These are phyloP conservation scores for Primulina huaijiensis DNA, from an alignment of 257 asterid genomes.

Conservation along the genomic window DNA sequence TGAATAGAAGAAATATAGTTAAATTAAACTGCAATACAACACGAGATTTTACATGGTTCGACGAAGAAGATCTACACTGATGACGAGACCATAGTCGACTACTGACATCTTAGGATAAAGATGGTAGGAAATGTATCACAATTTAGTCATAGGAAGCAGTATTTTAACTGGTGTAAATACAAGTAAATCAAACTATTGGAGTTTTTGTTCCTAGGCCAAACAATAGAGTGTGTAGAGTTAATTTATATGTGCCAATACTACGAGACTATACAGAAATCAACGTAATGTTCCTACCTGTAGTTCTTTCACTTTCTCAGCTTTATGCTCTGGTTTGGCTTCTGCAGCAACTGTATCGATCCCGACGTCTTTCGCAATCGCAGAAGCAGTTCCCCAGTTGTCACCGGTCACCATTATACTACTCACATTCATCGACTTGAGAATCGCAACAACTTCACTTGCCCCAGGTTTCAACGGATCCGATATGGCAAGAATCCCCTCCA, in stretches of 20 bases:
- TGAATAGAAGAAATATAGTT: neutral
- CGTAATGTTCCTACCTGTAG: conserved; percentile 47
- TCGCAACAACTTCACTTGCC: conserved; percentile 56
- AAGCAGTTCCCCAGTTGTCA: conserved; percentile 83
- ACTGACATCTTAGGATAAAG: too few relatives aligned
- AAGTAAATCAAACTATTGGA: too few relatives aligned
- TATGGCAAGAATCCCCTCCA: conserved; percentile 57
- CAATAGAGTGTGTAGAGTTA: too few relatives aligned
- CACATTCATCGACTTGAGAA: conserved; percentile 64
- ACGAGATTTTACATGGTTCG: neutral
- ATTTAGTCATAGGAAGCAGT: too few relatives aligned
- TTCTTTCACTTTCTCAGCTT: conserved; percentile 74
- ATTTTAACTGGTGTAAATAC: too few relatives aligned
- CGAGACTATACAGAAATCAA: too few relatives aligned
- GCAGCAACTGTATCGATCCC: conserved; percentile 62
- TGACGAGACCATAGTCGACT: too few relatives aligned
- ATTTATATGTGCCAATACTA: too few relatives aligned
- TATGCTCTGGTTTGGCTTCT: conserved; percentile 70
- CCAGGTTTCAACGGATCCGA: conserved; percentile 80
- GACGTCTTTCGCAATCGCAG: conserved; percentile 66
- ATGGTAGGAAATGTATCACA: too few relatives aligned
- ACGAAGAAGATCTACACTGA: too few relatives aligned
- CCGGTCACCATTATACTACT: conserved; percentile 64
- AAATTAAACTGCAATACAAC: neutral
- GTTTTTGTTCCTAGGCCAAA: too few relatives aligned